phyloP scores from a whole-genome alignment of 2,329 filamentous ascomycete genomes.

The Neonectria punicea region DNA sequence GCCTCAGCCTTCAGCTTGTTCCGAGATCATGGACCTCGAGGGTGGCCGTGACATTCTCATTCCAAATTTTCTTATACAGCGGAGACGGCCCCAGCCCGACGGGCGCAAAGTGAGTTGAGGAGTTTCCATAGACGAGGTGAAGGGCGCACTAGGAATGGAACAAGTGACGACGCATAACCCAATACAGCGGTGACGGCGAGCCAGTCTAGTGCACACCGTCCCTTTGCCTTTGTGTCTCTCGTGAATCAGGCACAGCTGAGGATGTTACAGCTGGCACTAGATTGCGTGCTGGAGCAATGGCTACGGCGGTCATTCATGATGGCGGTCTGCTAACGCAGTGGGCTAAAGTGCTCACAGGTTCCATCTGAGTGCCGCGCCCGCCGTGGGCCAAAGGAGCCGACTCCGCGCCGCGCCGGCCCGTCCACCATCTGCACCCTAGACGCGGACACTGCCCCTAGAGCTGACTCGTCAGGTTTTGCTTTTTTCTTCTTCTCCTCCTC shows the following conservation, averaged over 20 bases:
- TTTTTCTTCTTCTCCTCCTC: constrained; percentile 3
- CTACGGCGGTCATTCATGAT: background rate
- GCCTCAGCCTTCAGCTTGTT: background rate
- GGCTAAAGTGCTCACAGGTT: background rate
- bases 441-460: constrained; percentile 2
- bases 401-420: constrained; percentile 41
- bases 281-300: background rate
- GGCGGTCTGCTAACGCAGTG: background rate
- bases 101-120: background rate
- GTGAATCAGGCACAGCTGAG: background rate
- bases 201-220: background rate
- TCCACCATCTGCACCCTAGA: constrained; percentile 14
- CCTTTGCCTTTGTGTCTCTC: constrained; percentile 1
- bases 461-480: constrained; percentile 35
- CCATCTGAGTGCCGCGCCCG: background rate
- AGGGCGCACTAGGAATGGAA: constrained; percentile 5
- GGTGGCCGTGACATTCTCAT: too few species aligned
- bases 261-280: background rate
- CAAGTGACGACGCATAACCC: constrained; percentile 7
- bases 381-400: constrained; percentile 29
- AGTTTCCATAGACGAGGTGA: background rate
- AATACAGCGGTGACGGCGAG: constrained; percentile 1
- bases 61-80: background rate
- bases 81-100: background rate
- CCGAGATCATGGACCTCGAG: background rate